A percentile compares a stretch with the other conserved stretches of the same genome.
These are phyloP conservation scores for Setaria viridis DNA, from an alignment of 202 grass and related monocot species.

Conservation along the genomic window DNA sequence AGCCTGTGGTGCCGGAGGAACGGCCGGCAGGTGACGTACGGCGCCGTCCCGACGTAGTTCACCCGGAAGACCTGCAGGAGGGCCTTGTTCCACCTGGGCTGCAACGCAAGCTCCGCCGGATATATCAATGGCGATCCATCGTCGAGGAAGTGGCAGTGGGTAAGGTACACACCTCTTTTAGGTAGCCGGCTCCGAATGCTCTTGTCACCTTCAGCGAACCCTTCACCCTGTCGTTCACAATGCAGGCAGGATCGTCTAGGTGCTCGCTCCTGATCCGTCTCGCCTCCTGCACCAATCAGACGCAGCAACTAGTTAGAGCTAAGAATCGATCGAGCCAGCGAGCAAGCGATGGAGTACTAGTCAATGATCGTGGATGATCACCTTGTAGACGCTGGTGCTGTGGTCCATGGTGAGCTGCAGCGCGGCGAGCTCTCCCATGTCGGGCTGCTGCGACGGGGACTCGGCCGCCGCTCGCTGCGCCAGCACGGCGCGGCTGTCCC, in stretches of 20 bases:
- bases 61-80: conserved; percentile 71
- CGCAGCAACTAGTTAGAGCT: not conserved
- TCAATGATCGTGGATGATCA: conserved; percentile 6
- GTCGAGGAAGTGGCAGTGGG: not conserved
- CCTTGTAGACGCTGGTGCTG: conserved; percentile 66
- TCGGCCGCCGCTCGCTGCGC: conserved; percentile 45
- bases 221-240: conserved; percentile 74
- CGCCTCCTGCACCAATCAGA: conserved; percentile 56
- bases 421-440: conserved; percentile 59
- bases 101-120: not conserved
- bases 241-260: conserved; percentile 58
- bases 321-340: not conserved
- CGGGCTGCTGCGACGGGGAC: conserved; percentile 50
- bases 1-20: conserved; percentile 66
- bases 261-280: conserved; percentile 70
- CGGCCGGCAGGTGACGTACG: conserved; percentile 74
- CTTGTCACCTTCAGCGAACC: conserved; percentile 83
- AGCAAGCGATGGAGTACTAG: not conserved
- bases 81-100: conserved; percentile 66
- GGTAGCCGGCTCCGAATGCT: conserved; percentile 87
- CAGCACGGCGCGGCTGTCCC: conserved; percentile 89
- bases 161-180: conserved; percentile 62
- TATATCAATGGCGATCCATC: not conserved
- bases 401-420: conserved; percentile 87
- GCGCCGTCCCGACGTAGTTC: conserved; percentile 62